Conservation (phyloP, 2,329 filamentous ascomycete species). For the Stagonosporopsis chrysanthemi region DNA sequence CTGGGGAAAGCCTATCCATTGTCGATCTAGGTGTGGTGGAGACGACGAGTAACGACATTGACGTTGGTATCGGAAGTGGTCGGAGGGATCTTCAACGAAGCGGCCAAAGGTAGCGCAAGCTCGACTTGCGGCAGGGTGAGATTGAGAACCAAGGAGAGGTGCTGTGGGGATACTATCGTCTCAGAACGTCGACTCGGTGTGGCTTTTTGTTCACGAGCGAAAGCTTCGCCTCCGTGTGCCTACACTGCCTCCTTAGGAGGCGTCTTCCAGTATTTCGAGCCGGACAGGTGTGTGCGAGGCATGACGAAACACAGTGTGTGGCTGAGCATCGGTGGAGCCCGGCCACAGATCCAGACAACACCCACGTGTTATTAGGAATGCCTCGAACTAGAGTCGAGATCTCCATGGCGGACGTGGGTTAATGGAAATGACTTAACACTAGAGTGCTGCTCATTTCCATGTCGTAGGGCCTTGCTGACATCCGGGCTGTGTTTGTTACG, state of each 20-base stretch:
- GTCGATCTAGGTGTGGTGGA: conserved; percentile 29
- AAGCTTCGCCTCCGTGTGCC: conserved; percentile 2
- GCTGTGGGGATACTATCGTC: neutral
- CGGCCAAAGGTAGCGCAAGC: conserved; percentile 1
- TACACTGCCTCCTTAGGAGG: conserved; percentile 19
- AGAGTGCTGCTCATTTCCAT: neutral
- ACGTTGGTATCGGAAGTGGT: neutral
- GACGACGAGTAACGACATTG: conserved; percentile 41
- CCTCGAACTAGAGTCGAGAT: neutral
- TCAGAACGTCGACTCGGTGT: neutral
- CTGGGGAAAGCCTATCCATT: conserved; percentile 33
- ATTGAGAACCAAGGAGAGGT: neutral
- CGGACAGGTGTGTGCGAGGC: conserved; percentile 5
- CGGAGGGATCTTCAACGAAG: neutral
- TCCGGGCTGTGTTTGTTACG: neutral
- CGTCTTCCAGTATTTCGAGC: conserved; percentile 4
- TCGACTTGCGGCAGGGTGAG: conserved; percentile 1
- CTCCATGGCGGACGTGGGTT: neutral
- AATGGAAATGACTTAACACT: neutral
- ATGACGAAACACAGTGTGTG: conserved; percentile 13
- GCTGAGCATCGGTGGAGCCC: conserved; percentile 22
- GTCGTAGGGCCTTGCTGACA: neutral
- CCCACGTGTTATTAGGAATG: neutral
- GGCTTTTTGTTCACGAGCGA: conserved; percentile 11
- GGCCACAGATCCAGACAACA: neutral